These are phyloP conservation scores for Paracamarosporium sp. DNA, from an alignment of 2,329 filamentous ascomycete species.

Conservation along the genomic window DNA sequence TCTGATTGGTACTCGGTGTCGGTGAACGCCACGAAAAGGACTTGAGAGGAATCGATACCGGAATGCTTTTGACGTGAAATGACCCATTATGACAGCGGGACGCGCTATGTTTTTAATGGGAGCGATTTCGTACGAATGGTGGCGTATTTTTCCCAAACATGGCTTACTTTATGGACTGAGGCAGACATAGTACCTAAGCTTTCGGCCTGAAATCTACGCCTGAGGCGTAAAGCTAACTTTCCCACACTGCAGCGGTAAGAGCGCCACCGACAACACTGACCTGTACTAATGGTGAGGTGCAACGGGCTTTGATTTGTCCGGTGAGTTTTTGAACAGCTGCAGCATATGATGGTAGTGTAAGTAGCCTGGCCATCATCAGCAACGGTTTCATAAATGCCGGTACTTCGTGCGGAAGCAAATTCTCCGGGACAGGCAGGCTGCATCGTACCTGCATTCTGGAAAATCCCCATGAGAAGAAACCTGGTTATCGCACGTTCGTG, in stretches of 20 bases:
- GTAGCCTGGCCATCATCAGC: neutral
- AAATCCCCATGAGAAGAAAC: neutral
- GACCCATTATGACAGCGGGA: neutral
- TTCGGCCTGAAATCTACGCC: neutral
- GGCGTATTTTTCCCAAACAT: neutral
- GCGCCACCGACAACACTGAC: neutral
- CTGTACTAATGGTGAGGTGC: neutral
- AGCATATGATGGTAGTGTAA: too few species aligned
- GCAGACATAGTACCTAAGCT: neutral
- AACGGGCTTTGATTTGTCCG: neutral
- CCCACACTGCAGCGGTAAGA: neutral
- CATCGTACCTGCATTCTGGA: slow-evolving; percentile 6
- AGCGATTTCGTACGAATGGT: neutral
- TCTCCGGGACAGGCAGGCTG: neutral
- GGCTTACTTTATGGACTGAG: neutral
- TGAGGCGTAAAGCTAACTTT: neutral
- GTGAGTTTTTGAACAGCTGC: neutral
- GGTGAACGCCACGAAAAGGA: neutral
- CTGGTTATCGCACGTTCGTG: neutral
- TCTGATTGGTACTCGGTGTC: neutral
- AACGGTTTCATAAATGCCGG: neutral
- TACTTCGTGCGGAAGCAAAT: neutral
- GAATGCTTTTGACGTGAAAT: neutral
- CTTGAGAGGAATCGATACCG: neutral
- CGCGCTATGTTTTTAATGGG: neutral